Evolutionary conservation across 768 basidiomycete species (phyloP).

Genomic region (Auricularia auricula-judae): DNA sequence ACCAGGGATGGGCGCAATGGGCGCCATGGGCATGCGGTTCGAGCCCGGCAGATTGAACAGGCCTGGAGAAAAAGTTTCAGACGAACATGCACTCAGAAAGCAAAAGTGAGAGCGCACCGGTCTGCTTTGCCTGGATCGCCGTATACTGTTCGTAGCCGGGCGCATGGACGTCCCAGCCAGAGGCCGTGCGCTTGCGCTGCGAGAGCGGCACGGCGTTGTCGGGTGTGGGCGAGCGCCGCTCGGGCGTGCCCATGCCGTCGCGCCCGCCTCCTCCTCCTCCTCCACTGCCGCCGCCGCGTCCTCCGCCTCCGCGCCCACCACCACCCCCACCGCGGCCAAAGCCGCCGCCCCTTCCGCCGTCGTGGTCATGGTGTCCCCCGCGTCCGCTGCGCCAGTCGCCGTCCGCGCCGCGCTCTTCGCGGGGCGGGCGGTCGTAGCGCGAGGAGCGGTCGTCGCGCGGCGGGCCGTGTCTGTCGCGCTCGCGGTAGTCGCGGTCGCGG

Average conservation of each 20-base stretch:
- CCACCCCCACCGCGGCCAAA: slow-evolving; percentile 19
- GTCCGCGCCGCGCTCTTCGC: slow-evolving; percentile 30
- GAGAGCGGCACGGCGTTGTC: slow-evolving; percentile 71
- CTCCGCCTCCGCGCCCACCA: slow-evolving; percentile 16
- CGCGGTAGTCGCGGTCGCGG: slow-evolving; percentile 22
- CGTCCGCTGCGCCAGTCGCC: slow-evolving; percentile 25
- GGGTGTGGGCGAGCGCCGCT: slow-evolving; percentile 83
- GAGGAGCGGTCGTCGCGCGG: slow-evolving; percentile 31
- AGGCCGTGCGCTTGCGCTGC: slow-evolving; percentile 79
- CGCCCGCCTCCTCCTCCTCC: slow-evolving; percentile 38
- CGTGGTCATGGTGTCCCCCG: slow-evolving; percentile 1
- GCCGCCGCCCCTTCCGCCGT: slow-evolving; percentile 18
- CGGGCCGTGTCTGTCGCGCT: slow-evolving; percentile 32
- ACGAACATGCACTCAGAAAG: slow-evolving; percentile 1
- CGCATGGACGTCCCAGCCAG: slow-evolving; percentile 94
- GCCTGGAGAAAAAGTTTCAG: slow-evolving; percentile 35
- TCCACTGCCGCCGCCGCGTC: slow-evolving; percentile 34
- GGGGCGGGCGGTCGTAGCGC: slow-evolving; percentile 16
- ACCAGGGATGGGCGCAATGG: slow-evolving; percentile 71
- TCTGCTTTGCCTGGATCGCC: slow-evolving; percentile 96
- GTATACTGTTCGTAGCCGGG: slow-evolving; percentile 92
- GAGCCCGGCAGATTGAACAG: slow-evolving; percentile 94
- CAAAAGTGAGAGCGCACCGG: slow-evolving; percentile 41
- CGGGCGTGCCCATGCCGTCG: slow-evolving; percentile 53
- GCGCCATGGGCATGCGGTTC: slow-evolving; percentile 78